A percentile compares a stretch with the other conserved stretches of the same genome.
Conservation (phyloP, 805 yeast species). For the Barnettozyma populi region DNA sequence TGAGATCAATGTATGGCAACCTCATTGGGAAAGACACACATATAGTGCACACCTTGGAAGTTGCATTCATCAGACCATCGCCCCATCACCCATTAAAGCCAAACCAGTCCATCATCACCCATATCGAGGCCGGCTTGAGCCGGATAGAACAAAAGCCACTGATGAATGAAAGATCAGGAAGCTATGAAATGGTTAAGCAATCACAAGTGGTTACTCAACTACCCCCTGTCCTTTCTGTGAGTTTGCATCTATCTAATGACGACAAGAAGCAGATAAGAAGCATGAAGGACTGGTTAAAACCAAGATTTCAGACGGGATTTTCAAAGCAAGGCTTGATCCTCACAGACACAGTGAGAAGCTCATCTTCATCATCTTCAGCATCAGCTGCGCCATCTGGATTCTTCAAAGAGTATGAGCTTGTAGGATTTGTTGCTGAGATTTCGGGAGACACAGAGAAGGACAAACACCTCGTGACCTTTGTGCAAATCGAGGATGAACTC, state of each 20-base stretch:
- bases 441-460: conserved; percentile 38
- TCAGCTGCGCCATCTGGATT: conserved; percentile 11
- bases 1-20: conserved; percentile 26
- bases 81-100: conserved; percentile 19
- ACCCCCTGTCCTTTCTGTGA: conserved; percentile 63
- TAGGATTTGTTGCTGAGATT: conserved; percentile 68
- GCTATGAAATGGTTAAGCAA: conserved; percentile 50
- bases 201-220: conserved; percentile 44
- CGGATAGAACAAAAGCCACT: conserved; percentile 44
- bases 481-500: conserved; percentile 36
- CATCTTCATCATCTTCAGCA: not conserved
- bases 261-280: conserved; percentile 49
- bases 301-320: conserved; percentile 48
- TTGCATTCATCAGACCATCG: conserved; percentile 22
- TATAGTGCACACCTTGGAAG: conserved; percentile 14
- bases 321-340: conserved; percentile 22
- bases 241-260: conserved; percentile 47
- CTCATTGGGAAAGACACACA: conserved; percentile 6
- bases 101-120: conserved; percentile 42
- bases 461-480: conserved; percentile 56
- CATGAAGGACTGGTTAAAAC: conserved; percentile 53
- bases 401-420: conserved; percentile 47
- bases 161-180: conserved; percentile 47
- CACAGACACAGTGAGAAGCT: conserved; percentile 8
- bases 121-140: conserved; percentile 58